Conservation (phyloP, 2,329 filamentous ascomycete genomes). For the Neofusicoccum kwambonambiense region DNA sequence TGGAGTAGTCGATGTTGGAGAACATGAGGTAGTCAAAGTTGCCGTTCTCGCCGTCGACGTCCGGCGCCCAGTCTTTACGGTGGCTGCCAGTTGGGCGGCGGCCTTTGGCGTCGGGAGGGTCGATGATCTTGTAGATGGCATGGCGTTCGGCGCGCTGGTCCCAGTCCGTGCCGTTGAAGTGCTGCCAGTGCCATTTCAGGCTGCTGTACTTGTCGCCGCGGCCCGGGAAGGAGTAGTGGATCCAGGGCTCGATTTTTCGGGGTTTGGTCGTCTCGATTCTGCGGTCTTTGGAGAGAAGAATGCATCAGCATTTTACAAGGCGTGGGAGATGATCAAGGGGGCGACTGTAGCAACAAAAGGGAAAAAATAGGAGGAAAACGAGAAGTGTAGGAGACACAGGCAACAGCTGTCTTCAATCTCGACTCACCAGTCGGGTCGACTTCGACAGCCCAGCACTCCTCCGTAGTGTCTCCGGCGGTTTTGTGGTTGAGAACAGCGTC, state of each 20-base stretch:
- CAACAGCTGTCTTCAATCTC: neutral
- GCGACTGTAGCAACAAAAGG: too few relatives aligned
- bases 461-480: constrained; percentile 64
- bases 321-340: too few relatives aligned
- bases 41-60: constrained; percentile 65
- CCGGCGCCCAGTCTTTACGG: constrained; percentile 62
- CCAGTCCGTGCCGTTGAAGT: constrained; percentile 69
- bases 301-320: too few relatives aligned
- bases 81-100: constrained; percentile 36
- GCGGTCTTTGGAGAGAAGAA: constrained; percentile 46
- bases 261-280: constrained; percentile 54
- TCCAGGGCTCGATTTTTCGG: constrained; percentile 66
- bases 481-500: constrained; percentile 74
- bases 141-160: constrained; percentile 57
- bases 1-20: constrained; percentile 63
- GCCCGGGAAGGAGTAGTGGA: constrained; percentile 64
- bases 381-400: neutral
- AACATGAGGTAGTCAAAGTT: constrained; percentile 73
- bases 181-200: constrained; percentile 64
- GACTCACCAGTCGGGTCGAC: constrained; percentile 49
- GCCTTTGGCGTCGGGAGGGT: neutral
- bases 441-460: constrained; percentile 62
- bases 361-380: too few relatives aligned
- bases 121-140: constrained; percentile 65
- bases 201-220: constrained; percentile 59